Evolutionary conservation across 352 stramenopile genomes (phyloP).

Genomic region (Phytophthora litchii): DNA sequence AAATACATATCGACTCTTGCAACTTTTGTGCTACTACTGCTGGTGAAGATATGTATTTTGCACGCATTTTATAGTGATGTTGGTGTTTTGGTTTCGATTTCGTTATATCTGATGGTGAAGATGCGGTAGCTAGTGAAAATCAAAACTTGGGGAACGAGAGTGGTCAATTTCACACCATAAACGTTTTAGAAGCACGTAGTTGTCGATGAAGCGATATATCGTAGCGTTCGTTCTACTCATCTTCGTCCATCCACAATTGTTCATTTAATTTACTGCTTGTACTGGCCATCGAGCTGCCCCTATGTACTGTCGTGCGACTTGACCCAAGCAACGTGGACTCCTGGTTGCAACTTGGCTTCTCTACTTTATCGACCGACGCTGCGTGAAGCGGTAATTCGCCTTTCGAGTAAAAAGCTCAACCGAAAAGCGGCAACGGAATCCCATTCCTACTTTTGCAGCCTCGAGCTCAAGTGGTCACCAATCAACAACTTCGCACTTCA

Average conservation of each 20-base stretch:
- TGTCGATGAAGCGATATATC: background rate
- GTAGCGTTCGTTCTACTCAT: background rate
- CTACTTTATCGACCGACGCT: no score
- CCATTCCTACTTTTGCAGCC: constrained; percentile 24
- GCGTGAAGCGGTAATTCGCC: background rate
- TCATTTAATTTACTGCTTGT: constrained; percentile 7
- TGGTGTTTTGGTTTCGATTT: no score
- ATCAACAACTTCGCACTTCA: constrained; percentile 1
- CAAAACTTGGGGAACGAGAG: no score
- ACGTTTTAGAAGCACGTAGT: no score
- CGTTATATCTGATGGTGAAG: no score
- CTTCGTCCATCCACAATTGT: constrained; percentile 7
- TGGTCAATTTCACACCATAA: no score
- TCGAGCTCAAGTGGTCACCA: constrained; percentile 13
- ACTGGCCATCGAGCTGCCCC: constrained; percentile 15
- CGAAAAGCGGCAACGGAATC: background rate
- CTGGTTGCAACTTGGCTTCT: constrained; percentile 4
- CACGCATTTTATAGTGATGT: no score
- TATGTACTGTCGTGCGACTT: constrained; percentile 19
- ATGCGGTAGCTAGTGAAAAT: no score
- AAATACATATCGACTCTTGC: no score
- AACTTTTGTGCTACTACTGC: no score
- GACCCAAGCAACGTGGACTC: background rate
- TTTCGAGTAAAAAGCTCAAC: background rate
- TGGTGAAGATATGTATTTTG: no score